Percentiles rank a stretch among this genome's conserved stretches.
phyloP scores from a whole-genome alignment of 257 asterid genomes.

The Solanum bukasovii region DNA sequence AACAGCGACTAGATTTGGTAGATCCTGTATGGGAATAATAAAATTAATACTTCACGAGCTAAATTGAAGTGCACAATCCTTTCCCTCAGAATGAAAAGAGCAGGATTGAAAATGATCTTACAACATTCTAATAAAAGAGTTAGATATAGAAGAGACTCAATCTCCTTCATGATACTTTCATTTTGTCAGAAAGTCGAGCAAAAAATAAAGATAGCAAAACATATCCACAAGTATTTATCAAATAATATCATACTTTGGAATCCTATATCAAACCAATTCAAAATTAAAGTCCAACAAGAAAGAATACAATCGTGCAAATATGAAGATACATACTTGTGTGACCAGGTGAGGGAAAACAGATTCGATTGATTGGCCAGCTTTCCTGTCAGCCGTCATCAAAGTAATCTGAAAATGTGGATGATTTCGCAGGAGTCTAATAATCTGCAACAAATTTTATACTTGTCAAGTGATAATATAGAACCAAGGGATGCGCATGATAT shows the following conservation, averaged over 20 bases:
- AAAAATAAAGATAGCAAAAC: not conserved
- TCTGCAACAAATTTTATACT: constrained; percentile 30
- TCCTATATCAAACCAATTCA: not conserved
- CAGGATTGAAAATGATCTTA: not conserved
- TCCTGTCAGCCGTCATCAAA: constrained; percentile 85
- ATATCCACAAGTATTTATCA: not conserved
- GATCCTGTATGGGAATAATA: constrained; percentile 29
- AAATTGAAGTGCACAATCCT: not conserved
- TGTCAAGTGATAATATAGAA: not conserved
- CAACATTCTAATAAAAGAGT: not conserved
- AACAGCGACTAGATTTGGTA: constrained; percentile 79
- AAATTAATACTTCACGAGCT: not conserved
- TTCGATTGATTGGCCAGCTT: constrained; percentile 93
- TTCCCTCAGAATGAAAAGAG: not conserved
- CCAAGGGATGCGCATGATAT: not conserved
- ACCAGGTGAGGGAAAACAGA: constrained; percentile 85
- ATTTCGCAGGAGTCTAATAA: constrained; percentile 63
- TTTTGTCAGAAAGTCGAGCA: not conserved
- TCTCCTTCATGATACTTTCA: not conserved
- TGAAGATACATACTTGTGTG: constrained; percentile 36
- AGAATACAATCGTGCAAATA: not conserved
- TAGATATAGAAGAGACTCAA: not conserved
- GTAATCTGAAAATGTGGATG: constrained; percentile 68
- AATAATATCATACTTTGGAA: not conserved
- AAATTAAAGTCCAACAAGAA: not conserved